These are phyloP conservation scores for Leishmania aethiopica DNA, from an alignment of 208 protist species.

Conservation along the genomic window DNA sequence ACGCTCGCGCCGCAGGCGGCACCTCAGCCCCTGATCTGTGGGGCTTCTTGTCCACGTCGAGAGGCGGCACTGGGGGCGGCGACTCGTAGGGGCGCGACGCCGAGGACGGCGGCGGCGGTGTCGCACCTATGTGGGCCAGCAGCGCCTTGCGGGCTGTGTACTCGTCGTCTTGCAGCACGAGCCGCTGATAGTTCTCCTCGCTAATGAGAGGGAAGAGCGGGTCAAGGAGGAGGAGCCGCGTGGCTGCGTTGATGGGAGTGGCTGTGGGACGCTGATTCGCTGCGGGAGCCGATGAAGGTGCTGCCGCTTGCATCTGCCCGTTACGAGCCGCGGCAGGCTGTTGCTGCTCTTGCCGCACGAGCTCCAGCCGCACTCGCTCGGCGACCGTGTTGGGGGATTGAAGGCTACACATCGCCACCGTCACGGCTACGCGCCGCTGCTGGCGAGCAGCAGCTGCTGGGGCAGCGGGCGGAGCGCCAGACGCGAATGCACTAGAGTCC, in stretches of 20 bases:
- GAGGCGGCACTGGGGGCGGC: background rate
- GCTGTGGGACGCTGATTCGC: background rate
- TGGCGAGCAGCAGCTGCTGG: constrained; percentile 10
- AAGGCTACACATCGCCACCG: constrained; percentile 19
- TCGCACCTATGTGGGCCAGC: constrained; percentile 10
- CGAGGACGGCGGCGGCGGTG: background rate
- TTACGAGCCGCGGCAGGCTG: background rate
- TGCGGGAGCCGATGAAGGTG: background rate
- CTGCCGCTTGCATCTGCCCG: background rate
- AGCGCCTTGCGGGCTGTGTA: constrained; percentile 39
- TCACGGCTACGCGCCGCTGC: constrained; percentile 19
- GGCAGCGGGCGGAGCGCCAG: constrained; percentile 3
- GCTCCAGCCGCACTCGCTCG: constrained; percentile 18
- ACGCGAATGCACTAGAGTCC: constrained; percentile 1
- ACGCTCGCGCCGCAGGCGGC: constrained; percentile 19
- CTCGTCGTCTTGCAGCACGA: constrained; percentile 68
- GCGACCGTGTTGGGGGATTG: constrained; percentile 18
- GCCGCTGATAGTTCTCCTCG: constrained; percentile 79
- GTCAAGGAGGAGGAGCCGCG: constrained; percentile 41
- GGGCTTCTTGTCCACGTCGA: constrained; percentile 3
- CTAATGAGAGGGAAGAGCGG: constrained; percentile 63
- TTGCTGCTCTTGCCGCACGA: constrained; percentile 22
- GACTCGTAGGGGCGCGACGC: background rate
- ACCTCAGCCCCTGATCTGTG: constrained; percentile 10
- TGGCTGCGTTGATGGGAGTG: constrained; percentile 18